Evolutionary conservation across 768 basidiomycete species (phyloP), one percentile per base, ranked within the genome.

Genomic region (Suillus spraguei): DNA sequence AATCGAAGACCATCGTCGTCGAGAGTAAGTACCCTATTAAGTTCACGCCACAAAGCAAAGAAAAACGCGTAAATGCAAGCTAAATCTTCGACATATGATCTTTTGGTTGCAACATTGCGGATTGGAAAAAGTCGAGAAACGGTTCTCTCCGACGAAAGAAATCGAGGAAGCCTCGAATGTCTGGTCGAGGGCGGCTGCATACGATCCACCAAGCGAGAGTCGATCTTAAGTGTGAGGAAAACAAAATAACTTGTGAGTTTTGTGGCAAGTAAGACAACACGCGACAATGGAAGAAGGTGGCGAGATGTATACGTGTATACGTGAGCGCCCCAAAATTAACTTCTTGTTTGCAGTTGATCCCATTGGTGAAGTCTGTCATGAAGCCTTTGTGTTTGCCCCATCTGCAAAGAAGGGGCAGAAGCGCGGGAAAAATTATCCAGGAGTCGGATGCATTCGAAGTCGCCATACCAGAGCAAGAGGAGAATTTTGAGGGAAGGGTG

Each of bases 341-440:
- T 49, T 8, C 17, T 28, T 7, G 44, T 17, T 50, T 1, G 49
- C 7, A 50, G 24, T 28, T 16, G 24, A 28, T 6, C 14, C 3
- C 24, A 16, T 28, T 16, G 16, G 49, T 14, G 78, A 84, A 88
- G 67, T 89, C 85, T 1, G 83, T 83, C 49, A n/a, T n/a, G 75
- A 87, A 87, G 41, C 52, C 61, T 20, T 42, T 28, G 38, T 54
- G 39, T 8, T 62, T 44, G 14, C 77, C 70, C 78, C 81, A 85
- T 7, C 83, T 86, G 36, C 78, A 2, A 28, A 28, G 28, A 28
- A 28, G 28, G 28, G n/a, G 28, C 4, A 28, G 28, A 28, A 28
- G 28, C 28, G 4, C 28, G 4, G 2, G 28, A 28, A 28, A 28
- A 28, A 28, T 28, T 28, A 28, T 4, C 28, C 28, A 28, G 28